Conservation (phyloP, 1,284 basidiomycete genomes). For the Ustilago tritici region DNA sequence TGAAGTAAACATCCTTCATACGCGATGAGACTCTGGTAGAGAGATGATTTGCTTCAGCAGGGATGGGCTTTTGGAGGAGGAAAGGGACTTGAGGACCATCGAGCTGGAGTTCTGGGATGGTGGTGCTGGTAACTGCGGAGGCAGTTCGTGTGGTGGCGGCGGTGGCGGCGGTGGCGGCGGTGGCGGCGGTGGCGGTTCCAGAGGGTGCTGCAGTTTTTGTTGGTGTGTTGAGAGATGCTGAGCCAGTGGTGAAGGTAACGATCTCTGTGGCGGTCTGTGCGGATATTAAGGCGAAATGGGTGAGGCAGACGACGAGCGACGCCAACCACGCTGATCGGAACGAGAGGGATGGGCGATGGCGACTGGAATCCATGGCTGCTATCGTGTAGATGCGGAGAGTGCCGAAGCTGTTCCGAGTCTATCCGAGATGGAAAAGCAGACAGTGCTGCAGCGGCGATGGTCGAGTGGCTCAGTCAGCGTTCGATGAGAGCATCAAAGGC, state of each 20-base stretch:
- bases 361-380: background rate
- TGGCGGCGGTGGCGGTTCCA: constrained; percentile 14
- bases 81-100: constrained; percentile 47
- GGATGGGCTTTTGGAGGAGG: constrained; percentile 46
- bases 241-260: constrained; percentile 39
- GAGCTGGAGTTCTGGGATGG: constrained; percentile 47
- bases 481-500: background rate
- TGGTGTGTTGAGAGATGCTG: constrained; percentile 46
- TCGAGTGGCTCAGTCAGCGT: too few species aligned
- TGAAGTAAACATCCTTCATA: constrained; percentile 56
- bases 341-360: constrained; percentile 17
- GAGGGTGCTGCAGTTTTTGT: constrained; percentile 15
- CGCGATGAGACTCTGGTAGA: constrained; percentile 24
- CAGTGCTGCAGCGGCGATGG: background rate
- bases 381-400: constrained; percentile 9
- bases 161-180: constrained; percentile 15
- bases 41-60: constrained; percentile 27
- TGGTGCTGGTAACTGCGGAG: constrained; percentile 38
- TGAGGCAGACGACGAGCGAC: background rate
- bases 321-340: constrained; percentile 2
- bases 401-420: background rate
- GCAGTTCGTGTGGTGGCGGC: constrained; percentile 19
- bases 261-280: constrained; percentile 39
- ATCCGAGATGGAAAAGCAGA: background rate
- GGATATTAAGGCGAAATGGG: constrained; percentile 2